Evolutionary conservation across 352 stramenopile species (phyloP).

Genomic region (Globisporangium viniferum): DNA sequence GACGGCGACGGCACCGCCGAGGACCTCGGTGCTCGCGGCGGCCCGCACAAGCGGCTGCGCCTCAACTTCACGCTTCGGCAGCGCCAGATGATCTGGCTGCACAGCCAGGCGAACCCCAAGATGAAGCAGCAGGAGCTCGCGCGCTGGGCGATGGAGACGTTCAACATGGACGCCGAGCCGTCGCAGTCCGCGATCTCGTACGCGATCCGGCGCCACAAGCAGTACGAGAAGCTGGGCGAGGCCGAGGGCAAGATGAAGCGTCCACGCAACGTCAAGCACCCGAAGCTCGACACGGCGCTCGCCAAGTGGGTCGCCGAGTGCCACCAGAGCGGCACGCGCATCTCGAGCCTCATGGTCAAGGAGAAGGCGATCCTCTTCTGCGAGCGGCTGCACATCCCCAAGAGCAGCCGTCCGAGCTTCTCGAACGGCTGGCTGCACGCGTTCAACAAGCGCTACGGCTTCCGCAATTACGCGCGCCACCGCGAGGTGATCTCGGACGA

Average conservation of each 20-base stretch:
- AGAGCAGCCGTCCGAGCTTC: constrained; percentile 13
- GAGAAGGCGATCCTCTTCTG: constrained; percentile 17
- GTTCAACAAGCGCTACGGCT: constrained; percentile 25
- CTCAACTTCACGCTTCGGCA: constrained; percentile 23
- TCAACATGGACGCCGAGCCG: constrained; percentile 16
- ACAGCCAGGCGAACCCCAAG: constrained; percentile 19
- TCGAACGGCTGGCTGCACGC: constrained; percentile 20
- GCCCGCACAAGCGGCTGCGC: constrained; percentile 13
- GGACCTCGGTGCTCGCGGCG: neutral
- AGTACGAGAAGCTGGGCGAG: constrained; percentile 16
- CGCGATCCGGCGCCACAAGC: constrained; percentile 16
- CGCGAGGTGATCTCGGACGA: constrained; percentile 18
- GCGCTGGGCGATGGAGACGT: constrained; percentile 18
- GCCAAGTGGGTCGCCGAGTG: constrained; percentile 19
- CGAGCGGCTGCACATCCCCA: constrained; percentile 13
- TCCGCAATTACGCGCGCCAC: constrained; percentile 18
- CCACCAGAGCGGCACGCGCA: constrained; percentile 9
- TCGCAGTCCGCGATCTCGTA: constrained; percentile 24
- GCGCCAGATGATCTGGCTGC: constrained; percentile 16
- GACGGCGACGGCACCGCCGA: too few species aligned
- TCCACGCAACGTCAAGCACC: constrained; percentile 19
- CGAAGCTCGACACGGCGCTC: constrained; percentile 16
- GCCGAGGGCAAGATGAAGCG: constrained; percentile 17
- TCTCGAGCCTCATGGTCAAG: constrained; percentile 22
- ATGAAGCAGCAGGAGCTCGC: constrained; percentile 23